Evolutionary conservation across 2,329 filamentous ascomycete genomes (phyloP).

Genomic region (Colletotrichum melonis): DNA sequence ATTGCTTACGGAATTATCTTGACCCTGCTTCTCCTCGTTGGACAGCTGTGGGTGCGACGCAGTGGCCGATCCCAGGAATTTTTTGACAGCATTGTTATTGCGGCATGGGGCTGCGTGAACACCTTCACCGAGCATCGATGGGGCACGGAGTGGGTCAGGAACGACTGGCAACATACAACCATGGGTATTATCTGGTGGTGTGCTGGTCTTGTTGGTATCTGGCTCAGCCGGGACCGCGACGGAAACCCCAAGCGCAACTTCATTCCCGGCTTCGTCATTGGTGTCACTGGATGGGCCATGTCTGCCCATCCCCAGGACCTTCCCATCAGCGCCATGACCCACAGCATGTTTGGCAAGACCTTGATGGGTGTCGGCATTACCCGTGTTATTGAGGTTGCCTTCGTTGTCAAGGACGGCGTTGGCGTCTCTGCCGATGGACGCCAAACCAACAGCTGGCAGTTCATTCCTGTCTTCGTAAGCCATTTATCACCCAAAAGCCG

Average conservation of each 20-base stretch:
- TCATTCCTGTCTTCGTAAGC: conserved; percentile 68
- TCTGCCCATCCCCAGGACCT: conserved; percentile 88
- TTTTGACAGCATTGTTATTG: conserved; percentile 92
- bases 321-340: conserved; percentile 87
- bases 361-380: conserved; percentile 89
- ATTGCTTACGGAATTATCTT: conserved; percentile 92
- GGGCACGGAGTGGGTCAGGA: conserved; percentile 89
- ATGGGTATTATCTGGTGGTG: conserved; percentile 99
- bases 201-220: conserved; percentile 89
- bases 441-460: conserved; percentile 73
- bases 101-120: conserved; percentile 96
- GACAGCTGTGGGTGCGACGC: conserved; percentile 85
- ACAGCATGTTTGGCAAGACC: conserved; percentile 92
- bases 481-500: background rate
- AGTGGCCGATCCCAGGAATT: conserved; percentile 94
- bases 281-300: conserved; percentile 97
- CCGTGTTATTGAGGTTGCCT: conserved; percentile 90
- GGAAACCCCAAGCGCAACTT: conserved; percentile 92
- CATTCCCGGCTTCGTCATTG: conserved; percentile 89
- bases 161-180: conserved; percentile 97
- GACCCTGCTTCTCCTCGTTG: conserved; percentile 86
- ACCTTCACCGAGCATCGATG: conserved; percentile 98
- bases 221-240: conserved; percentile 86
- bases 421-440: conserved; percentile 74
- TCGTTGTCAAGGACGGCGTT: conserved; percentile 81